phyloP scores from a whole-genome alignment of 495 filamentous ascomycete genomes.

The Pyrenopolyporus hunteri region DNA sequence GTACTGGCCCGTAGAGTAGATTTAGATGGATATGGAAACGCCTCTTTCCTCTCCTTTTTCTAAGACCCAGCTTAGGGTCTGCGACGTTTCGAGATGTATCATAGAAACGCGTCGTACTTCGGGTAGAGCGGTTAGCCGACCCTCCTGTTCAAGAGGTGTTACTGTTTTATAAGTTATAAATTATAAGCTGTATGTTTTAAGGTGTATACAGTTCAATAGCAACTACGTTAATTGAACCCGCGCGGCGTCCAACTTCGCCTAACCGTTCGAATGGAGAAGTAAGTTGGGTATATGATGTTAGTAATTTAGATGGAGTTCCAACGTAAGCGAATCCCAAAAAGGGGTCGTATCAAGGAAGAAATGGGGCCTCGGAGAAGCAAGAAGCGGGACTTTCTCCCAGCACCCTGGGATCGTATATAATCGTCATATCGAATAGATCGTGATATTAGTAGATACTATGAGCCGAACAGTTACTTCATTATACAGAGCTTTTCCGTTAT shows the following conservation, averaged over 20 bases:
- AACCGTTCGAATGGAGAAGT: background rate
- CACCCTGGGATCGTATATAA: too few species aligned
- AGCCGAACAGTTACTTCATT: background rate
- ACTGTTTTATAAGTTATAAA: too few species aligned
- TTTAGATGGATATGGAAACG: background rate
- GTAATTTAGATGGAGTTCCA: background rate
- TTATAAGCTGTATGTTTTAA: too few species aligned
- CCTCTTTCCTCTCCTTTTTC: background rate
- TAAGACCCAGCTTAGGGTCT: background rate
- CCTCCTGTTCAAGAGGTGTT: background rate
- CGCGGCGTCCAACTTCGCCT: background rate
- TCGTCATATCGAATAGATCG: too few species aligned
- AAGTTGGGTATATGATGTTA: background rate
- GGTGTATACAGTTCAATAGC: conserved; percentile 11
- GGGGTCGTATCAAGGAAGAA: too few species aligned
- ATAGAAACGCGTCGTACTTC: too few species aligned
- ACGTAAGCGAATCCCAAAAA: background rate
- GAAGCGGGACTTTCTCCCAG: too few species aligned
- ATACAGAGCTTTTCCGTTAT: background rate
- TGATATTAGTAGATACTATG: too few species aligned
- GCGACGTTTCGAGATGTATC: too few species aligned
- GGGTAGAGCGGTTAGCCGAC: background rate
- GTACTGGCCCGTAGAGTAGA: conserved; percentile 21
- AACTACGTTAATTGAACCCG: background rate
- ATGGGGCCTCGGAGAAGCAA: too few species aligned